Evolutionary conservation across 225 moss, liverwort and hornwort genomes (phyloP), one percentile per base, ranked within the genome.

Genomic region (Physcomitrium patens): DNA sequence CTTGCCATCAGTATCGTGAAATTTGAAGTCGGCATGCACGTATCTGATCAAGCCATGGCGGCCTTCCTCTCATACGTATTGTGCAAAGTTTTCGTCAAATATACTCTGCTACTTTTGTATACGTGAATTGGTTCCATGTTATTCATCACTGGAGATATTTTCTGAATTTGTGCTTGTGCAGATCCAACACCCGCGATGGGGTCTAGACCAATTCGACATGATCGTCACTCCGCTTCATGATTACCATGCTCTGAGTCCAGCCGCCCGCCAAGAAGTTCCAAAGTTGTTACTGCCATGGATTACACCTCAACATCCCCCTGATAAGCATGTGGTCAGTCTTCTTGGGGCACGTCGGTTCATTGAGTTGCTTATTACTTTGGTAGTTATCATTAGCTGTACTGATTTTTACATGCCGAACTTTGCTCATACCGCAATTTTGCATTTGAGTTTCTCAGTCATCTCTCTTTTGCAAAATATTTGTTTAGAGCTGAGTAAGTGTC

Each of bases 171-270:
- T 73, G 13, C 50, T 69, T 69, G 18, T 74, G 58, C 89, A 93
- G 96, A 92, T 96, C 71, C 93, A 96, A 80, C 96, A 96, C 63
- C 93, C 96, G n/a, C 81, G 93, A 73, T 90, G 93, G 74, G 83
- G 74, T 37, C 70, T 96, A 65, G 91, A 96, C 44, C 79, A 81
- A 49, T 96, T 96, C 79, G 96, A 96, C 71, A 86, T 96, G 92
- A 83, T 96, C 66, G 86, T 96, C 58, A 93, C 93, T 10, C 96
- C 96, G 24, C 83, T 89, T 65, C 96, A 93, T 81, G 96, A 96
- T 74, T 92, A 93, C 64, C 87, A 96, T 81, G 72, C 90, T 23
- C 71, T 93, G 83, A 96, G 91, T 84, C 96, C 93, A 71, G 87
- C 89, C 23, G 96, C 93, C 24, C 91, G 83, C 60, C 84, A 87